phyloP scores from a whole-genome alignment of 1,284 basidiomycete species.

The Ceratorhiza oryzae-sativae region DNA sequence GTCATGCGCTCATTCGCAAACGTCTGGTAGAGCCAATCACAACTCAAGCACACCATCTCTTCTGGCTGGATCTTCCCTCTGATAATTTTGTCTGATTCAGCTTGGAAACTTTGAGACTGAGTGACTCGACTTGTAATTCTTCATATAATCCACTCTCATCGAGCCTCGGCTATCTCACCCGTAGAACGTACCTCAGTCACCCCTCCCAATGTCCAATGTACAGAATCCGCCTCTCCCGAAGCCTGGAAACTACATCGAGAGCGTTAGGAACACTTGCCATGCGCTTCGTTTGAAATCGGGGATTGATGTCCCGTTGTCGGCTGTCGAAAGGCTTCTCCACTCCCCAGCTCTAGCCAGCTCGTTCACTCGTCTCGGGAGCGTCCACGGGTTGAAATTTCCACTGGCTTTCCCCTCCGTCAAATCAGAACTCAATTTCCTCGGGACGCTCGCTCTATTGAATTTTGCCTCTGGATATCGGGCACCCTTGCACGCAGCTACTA shows the following conservation, averaged over 20 bases:
- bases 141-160: not conserved
- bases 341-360: constrained; percentile 69
- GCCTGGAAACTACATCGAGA: constrained; percentile 57
- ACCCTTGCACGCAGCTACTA: constrained; percentile 70
- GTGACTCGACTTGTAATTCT: not conserved
- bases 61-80: not conserved
- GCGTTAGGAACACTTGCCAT: constrained; percentile 61
- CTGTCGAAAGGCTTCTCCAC: constrained; percentile 66
- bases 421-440: constrained; percentile 76
- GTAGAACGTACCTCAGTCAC: not conserved
- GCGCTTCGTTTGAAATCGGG: constrained; percentile 56
- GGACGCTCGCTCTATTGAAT: constrained; percentile 76
- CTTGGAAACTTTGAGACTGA: not conserved
- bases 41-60: not conserved
- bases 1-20: not conserved
- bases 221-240: constrained; percentile 52
- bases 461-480: constrained; percentile 80
- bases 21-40: not conserved
- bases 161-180: not conserved
- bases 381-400: constrained; percentile 75
- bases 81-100: not conserved
- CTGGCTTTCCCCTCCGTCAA: constrained; percentile 73
- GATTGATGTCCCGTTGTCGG: constrained; percentile 53
- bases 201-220: not conserved
- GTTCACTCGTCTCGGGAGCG: constrained; percentile 65